Base-by-base conservation (phyloP, 2,329 filamentous ascomycete species). In the Cordyceps farinosa region DNA sequence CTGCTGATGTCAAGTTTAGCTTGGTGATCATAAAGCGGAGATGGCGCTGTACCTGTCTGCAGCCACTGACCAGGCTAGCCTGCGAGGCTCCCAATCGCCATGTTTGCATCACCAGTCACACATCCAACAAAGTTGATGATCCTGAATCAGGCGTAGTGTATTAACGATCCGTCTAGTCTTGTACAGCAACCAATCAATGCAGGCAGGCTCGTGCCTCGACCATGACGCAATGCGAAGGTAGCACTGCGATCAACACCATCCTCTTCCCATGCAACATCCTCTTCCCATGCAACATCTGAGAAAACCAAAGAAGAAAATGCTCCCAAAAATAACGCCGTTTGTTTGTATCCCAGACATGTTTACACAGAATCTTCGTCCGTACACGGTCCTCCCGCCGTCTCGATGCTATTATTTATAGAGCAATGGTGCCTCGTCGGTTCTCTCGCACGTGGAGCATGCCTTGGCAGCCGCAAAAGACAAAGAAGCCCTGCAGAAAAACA, bases 401-500 rank as follows among this genome's bases (percentile, higher is more conserved):
- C 30, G 15, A 48, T 83, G 29, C 72, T 80, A 67, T 61, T 67
- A 61, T 64, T 76, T 76, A 84, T 74, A 97, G 81, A 65, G 90
- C 87, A 78, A 97, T 97, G 66, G 91, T 90, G 67, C 93, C 93
- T 74, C 90, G 84, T 76, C 90, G 84, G 77, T 87, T 92, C 76
- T 93, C 89, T 76, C 92, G 88, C 70, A 91, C 79, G 77, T 98
- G 92, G 66, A 97, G 84, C 72, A 90, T 86, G 67, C 92, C 94
- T 76, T 98, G 94, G 69, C 93, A 86, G 64, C 89, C 90, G 78
- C 94, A 98, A 79, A 96, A 97, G 57, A 96, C 83, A 63, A 97
- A 85, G 82, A 98, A 98, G 22, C 84, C 87, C 93, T 96, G 68
- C 27, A 40, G 27, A 13, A 58, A 13, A 58, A 17, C 1, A 13